Evolutionary conservation across 495 filamentous ascomycete genomes (phyloP).

Genomic region (Hyaloscypha finlandica): DNA sequence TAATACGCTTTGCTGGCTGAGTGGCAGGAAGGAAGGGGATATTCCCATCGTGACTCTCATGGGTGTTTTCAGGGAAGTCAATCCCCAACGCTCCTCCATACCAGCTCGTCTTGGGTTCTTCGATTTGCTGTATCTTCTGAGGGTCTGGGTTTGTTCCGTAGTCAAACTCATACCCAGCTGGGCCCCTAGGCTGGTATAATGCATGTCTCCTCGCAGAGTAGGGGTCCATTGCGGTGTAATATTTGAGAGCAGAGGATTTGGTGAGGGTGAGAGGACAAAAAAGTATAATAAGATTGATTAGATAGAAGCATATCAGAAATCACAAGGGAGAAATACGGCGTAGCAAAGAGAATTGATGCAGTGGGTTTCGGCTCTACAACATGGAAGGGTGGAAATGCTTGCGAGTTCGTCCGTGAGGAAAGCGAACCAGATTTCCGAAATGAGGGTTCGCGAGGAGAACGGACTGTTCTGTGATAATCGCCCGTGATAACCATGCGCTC

Average conservation of each 20-base stretch:
- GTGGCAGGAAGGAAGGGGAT: not conserved
- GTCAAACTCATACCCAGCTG: not conserved
- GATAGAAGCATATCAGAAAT: not conserved
- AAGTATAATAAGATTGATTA: not conserved
- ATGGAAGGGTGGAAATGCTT: not conserved
- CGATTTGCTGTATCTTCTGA: not conserved
- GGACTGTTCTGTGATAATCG: not conserved
- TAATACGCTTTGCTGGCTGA: not conserved
- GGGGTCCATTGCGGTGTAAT: not conserved
- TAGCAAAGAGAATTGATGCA: not conserved
- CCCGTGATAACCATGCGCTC: not conserved
- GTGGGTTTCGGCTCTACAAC: not conserved
- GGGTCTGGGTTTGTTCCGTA: not conserved
- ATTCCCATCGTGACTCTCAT: not conserved
- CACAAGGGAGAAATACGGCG: not conserved
- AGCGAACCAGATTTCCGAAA: not conserved
- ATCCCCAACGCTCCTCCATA: not conserved
- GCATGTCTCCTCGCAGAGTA: not conserved
- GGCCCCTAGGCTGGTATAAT: not conserved
- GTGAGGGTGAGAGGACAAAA: not conserved
- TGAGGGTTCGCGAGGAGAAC: not conserved
- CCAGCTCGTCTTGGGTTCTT: not conserved
- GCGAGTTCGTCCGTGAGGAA: not conserved
- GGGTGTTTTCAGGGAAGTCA: not conserved
- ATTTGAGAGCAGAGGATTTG: not conserved